A percentile compares a stretch with the other conserved stretches of the same genome.
Evolutionary conservation across 2,329 filamentous ascomycete genomes (phyloP).

Genomic region (Decorospora gaudefroyi): DNA sequence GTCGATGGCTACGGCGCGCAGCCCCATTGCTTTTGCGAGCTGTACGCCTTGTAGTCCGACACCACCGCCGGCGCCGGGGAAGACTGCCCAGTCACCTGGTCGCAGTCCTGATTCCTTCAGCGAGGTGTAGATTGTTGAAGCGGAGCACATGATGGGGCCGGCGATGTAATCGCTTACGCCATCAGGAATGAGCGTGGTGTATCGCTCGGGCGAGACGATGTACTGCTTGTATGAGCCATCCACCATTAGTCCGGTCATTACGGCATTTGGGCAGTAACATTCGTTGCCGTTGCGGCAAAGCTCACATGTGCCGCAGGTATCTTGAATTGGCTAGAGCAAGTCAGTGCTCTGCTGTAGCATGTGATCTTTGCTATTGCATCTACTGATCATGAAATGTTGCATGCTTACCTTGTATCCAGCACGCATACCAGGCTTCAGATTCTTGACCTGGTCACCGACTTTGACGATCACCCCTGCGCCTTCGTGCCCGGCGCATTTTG

Average conservation of each 20-base stretch:
- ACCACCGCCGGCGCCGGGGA: slow-evolving; percentile 60
- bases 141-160: slow-evolving; percentile 65
- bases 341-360: slow-evolving; percentile 8
- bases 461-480: slow-evolving; percentile 64
- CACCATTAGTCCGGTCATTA: slow-evolving; percentile 53
- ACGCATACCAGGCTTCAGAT: slow-evolving; percentile 50
- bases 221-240: slow-evolving; percentile 64
- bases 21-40: slow-evolving; percentile 48
- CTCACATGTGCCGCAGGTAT: slow-evolving; percentile 48
- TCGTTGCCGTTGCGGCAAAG: slow-evolving; percentile 59
- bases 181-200: slow-evolving; percentile 61
- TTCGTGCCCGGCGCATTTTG: slow-evolving; percentile 59
- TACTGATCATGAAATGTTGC: not conserved
- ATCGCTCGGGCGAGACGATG: slow-evolving; percentile 59
- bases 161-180: slow-evolving; percentile 61
- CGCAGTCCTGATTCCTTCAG: slow-evolving; percentile 57
- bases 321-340: slow-evolving; percentile 27
- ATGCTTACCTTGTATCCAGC: slow-evolving; percentile 43
- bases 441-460: slow-evolving; percentile 58
- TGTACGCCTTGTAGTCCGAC: slow-evolving; percentile 64
- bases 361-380: not conserved
- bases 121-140: slow-evolving; percentile 62
- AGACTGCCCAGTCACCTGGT: slow-evolving; percentile 60
- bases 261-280: slow-evolving; percentile 56
- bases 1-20: slow-evolving; percentile 45